Percentiles rank a stretch among this genome's conserved stretches.
These are phyloP conservation scores for Simmondsia chinensis DNA, from an alignment of 148 eudicot genomes.

Conservation along the genomic window DNA sequence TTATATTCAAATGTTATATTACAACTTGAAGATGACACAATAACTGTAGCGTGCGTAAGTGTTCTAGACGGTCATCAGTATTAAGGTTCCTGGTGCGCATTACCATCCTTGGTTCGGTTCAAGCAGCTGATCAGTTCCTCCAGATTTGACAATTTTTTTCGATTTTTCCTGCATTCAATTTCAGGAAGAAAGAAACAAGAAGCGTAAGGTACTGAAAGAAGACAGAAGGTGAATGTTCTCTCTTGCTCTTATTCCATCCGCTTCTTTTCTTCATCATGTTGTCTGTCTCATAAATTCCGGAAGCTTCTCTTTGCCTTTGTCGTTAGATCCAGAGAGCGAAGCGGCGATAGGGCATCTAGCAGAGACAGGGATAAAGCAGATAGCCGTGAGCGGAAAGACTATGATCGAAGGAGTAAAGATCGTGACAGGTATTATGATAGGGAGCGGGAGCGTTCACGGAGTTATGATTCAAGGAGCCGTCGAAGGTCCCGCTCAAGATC, in stretches of 20 bases:
- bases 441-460: constrained; percentile 59
- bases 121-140: too few relatives aligned
- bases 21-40: too few relatives aligned
- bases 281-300: too few relatives aligned
- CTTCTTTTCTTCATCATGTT: background rate
- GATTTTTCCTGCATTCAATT: too few relatives aligned
- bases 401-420: constrained; percentile 67
- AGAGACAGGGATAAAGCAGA: constrained; percentile 51
- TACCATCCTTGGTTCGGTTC: too few relatives aligned
- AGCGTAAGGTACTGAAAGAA: constrained; percentile 62
- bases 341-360: constrained; percentile 59
- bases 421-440: constrained; percentile 58
- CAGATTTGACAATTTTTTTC: too few relatives aligned
- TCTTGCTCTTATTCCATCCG: background rate
- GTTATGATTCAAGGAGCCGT: constrained; percentile 71
- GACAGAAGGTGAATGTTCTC: constrained; percentile 49
- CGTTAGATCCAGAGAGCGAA: constrained; percentile 84
- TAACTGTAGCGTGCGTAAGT: too few relatives aligned
- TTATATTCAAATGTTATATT: too few relatives aligned
- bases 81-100: too few relatives aligned
- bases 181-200: constrained; percentile 79
- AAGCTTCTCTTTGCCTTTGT: too few relatives aligned
- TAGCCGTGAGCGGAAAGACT: constrained; percentile 56
- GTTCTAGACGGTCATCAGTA: too few relatives aligned
- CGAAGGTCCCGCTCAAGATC: constrained; percentile 87